phyloP scores from a whole-genome alignment of 805 yeast genomes.

The Candida piceae region DNA sequence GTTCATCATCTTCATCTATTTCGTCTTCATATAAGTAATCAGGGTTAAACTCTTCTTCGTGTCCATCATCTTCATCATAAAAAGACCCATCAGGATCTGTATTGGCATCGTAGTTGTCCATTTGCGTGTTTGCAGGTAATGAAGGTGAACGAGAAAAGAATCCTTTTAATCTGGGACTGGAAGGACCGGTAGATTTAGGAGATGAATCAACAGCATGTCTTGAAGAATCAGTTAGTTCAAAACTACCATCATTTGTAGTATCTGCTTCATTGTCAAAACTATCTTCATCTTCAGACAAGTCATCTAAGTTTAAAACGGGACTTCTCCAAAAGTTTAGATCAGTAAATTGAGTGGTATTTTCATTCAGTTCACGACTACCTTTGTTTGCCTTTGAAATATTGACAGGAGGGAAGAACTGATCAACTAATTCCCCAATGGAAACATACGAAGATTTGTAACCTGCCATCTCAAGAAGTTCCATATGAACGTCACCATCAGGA shows the following conservation, averaged over 20 bases:
- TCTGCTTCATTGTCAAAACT: conserved; percentile 22
- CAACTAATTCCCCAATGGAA: conserved; percentile 88
- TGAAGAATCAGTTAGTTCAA: background rate
- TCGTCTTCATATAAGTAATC: conserved; percentile 18
- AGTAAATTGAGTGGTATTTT: conserved; percentile 58
- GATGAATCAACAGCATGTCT: background rate
- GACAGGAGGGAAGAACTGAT: conserved; percentile 94
- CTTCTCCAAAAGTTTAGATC: conserved; percentile 94
- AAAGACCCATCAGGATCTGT: conserved; percentile 24
- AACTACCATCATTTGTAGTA: conserved; percentile 8
- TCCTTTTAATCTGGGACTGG: background rate
- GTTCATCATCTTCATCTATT: conserved; percentile 24
- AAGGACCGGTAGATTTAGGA: background rate
- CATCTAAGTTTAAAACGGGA: conserved; percentile 61
- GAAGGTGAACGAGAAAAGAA: conserved; percentile 5
- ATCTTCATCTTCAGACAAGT: conserved; percentile 50
- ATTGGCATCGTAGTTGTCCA: conserved; percentile 11
- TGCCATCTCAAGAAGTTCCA: conserved; percentile 91
- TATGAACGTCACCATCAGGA: conserved; percentile 94
- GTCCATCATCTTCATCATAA: conserved; percentile 25
- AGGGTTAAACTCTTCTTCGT: conserved; percentile 13
- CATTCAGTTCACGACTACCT: conserved; percentile 16
- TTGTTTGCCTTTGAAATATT: conserved; percentile 14
- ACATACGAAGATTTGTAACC: conserved; percentile 88
- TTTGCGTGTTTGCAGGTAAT: conserved; percentile 15